A percentile compares a stretch with the other conserved stretches of the same genome.
These are phyloP conservation scores for Dendrostoma leiphaemia DNA, from an alignment of 2,329 filamentous ascomycete species.

Conservation along the genomic window DNA sequence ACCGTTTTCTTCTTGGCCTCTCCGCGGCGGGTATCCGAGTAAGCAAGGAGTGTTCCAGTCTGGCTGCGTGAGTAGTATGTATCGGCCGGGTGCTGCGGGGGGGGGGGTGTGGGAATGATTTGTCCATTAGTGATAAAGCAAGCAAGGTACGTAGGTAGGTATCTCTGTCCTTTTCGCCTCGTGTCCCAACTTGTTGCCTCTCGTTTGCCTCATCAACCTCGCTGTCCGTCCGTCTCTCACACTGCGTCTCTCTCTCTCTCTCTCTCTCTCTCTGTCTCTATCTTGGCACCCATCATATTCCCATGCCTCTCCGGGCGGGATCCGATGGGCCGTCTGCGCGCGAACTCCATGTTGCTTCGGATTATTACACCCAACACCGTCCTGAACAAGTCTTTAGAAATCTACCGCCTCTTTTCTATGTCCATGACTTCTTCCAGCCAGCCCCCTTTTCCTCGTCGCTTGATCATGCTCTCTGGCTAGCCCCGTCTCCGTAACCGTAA, in stretches of 20 bases:
- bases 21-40: too few relatives aligned
- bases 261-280: neutral
- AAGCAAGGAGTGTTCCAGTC: too few relatives aligned
- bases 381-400: neutral
- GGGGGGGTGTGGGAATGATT: neutral
- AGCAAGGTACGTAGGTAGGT: constrained; percentile 5
- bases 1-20: too few relatives aligned
- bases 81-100: too few relatives aligned
- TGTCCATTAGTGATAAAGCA: constrained; percentile 1
- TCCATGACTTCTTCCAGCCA: neutral
- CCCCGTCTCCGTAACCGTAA: constrained; percentile 18
- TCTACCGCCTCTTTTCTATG: neutral
- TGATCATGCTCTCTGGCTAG: constrained; percentile 19
- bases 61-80: too few relatives aligned
- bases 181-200: constrained; percentile 7
- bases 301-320: too few relatives aligned
- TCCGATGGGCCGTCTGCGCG: neutral
- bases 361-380: constrained; percentile 9
- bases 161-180: constrained; percentile 5
- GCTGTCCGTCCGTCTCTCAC: neutral
- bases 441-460: neutral
- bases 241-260: neutral
- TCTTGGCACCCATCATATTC: neutral
- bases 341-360: neutral
- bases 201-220: neutral